Conservation (phyloP, 805 yeast species). For the Aciculoconidium aculeatum region DNA sequence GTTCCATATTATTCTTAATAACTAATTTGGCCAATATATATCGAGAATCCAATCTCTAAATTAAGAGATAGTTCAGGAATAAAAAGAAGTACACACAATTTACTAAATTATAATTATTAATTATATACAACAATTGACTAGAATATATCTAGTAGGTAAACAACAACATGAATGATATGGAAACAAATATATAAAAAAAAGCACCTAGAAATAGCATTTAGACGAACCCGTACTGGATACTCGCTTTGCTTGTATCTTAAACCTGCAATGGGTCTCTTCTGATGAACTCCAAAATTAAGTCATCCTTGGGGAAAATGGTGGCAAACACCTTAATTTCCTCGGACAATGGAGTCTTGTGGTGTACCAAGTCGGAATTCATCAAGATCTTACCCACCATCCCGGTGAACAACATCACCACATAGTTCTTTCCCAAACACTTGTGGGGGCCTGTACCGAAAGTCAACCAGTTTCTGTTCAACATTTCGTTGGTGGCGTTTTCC, state of each 20-base stretch:
- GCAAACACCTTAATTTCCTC: slow-evolving; percentile 96
- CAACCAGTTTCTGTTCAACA: slow-evolving; percentile 85
- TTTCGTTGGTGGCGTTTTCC: slow-evolving; percentile 74
- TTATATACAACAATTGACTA: too few relatives aligned
- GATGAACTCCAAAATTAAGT: slow-evolving; percentile 72
- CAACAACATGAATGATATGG: too few relatives aligned
- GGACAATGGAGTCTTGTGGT: slow-evolving; percentile 73
- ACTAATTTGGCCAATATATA: too few relatives aligned
- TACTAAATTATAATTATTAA: too few relatives aligned
- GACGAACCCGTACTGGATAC: too few relatives aligned
- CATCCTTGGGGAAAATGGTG: slow-evolving; percentile 96
- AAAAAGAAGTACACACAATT: too few relatives aligned
- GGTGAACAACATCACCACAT: slow-evolving; percentile 85
- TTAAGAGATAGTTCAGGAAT: too few relatives aligned
- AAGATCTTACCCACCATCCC: slow-evolving; percentile 89
- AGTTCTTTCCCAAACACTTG: slow-evolving; percentile 90
- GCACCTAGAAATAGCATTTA: too few relatives aligned
- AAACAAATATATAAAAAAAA: too few relatives aligned
- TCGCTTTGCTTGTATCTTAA: slow-evolving; percentile 1
- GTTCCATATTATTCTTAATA: too few relatives aligned
- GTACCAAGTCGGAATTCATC: slow-evolving; percentile 73
- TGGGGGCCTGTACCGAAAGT: slow-evolving; percentile 98
- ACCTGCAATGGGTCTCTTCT: slow-evolving; percentile 49
- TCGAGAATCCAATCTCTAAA: too few relatives aligned
- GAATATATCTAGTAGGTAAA: too few relatives aligned